Percentiles rank a stretch among this genome's conserved stretches.
Conservation (phyloP, 768 basidiomycete genomes). For the Xerocomellus chrysenteron region DNA sequence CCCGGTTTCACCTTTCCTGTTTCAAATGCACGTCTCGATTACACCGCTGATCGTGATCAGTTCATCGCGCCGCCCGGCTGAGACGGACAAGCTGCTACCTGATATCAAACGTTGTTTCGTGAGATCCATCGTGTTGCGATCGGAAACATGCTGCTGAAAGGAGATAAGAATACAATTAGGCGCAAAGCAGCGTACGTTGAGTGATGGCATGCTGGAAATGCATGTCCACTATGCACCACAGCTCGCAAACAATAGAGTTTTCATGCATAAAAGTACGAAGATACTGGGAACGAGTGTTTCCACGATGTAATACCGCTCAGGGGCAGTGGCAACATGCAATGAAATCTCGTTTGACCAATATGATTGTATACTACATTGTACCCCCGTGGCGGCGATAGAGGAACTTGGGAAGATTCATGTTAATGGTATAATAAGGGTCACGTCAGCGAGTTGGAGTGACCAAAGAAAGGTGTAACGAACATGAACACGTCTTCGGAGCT, state of each 20-base stretch:
- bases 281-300: conserved; percentile 11
- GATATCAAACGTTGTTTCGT: conserved; percentile 16
- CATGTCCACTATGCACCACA: conserved; percentile 24
- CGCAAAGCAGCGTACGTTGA: conserved; percentile 16
- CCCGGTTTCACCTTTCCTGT: conserved; percentile 8
- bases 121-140: conserved; percentile 15
- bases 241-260: conserved; percentile 19
- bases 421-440: conserved; percentile 18
- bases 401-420: conserved; percentile 16
- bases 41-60: conserved; percentile 17
- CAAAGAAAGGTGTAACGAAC: conserved; percentile 13
- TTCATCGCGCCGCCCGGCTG: conserved; percentile 11
- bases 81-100: conserved; percentile 6
- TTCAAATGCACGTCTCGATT: conserved; percentile 4
- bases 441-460: conserved; percentile 15
- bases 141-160: conserved; percentile 17
- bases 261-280: conserved; percentile 5
- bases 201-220: conserved; percentile 28
- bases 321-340: conserved; percentile 24
- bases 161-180: conserved; percentile 26
- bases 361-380: conserved; percentile 8
- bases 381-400: conserved; percentile 29
- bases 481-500: conserved; percentile 13
- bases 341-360: conserved; percentile 6
- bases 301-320: conserved; percentile 28